A percentile compares a stretch with the other conserved stretches of the same genome.
Conservation (phyloP, 140 eudicot genomes). For the Flaveria floridana region DNA sequence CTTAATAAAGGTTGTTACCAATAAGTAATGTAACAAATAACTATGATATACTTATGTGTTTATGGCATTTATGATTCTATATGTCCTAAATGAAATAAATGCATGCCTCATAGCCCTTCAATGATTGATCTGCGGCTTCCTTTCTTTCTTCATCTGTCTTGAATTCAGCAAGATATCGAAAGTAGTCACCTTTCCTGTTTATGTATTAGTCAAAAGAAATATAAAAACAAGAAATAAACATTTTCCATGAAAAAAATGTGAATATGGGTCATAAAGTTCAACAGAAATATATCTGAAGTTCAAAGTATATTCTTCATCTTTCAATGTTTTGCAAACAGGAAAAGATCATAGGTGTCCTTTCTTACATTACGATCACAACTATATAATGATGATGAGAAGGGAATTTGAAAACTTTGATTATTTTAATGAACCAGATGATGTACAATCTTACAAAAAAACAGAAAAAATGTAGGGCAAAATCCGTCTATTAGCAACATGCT, state of each 20-base stretch:
- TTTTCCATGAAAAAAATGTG: not conserved
- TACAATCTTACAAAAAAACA: not conserved
- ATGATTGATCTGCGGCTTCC: slow-evolving; percentile 69
- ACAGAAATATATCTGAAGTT: not conserved
- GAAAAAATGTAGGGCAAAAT: not conserved
- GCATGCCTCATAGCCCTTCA: slow-evolving; percentile 85
- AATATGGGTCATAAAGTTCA: not conserved
- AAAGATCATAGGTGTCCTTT: not conserved
- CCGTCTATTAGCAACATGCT: not conserved
- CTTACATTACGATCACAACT: not conserved
- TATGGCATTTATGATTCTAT: not conserved
- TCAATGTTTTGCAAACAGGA: not conserved
- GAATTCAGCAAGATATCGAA: slow-evolving; percentile 75
- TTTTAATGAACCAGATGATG: not conserved
- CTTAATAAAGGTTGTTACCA: not conserved
- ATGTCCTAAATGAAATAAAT: not conserved
- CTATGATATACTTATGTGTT: not conserved
- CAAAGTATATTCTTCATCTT: not conserved
- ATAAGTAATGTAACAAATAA: not conserved
- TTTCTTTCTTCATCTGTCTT: slow-evolving; percentile 64
- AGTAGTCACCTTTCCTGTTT: slow-evolving; percentile 66
- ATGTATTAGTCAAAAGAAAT: not conserved
- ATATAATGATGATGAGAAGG: not conserved
- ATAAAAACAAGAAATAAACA: not conserved
- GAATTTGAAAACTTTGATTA: no score